A percentile compares a stretch with the other conserved stretches of the same genome.
These are phyloP conservation scores for Sherardia arvensis DNA, from an alignment of 257 asterid genomes.

Conservation along the genomic window DNA sequence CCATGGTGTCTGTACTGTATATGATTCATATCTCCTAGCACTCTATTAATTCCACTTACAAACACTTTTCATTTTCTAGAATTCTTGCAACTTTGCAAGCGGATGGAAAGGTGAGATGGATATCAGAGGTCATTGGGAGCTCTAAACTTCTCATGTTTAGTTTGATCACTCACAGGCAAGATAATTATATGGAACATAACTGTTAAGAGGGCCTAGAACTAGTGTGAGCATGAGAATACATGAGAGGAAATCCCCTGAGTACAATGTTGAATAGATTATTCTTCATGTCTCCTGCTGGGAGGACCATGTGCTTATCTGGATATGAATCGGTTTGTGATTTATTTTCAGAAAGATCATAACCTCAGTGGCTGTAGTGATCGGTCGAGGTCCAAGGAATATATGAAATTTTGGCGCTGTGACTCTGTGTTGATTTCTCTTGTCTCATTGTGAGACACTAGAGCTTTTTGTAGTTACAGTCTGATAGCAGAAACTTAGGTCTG, in stretches of 20 bases:
- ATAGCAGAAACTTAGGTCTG: background rate
- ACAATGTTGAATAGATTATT: background rate
- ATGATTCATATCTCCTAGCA: background rate
- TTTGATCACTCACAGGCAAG: background rate
- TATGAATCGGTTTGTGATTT: background rate
- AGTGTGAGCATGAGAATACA: background rate
- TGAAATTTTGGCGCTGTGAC: background rate
- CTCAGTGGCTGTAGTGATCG: background rate
- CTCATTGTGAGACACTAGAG: background rate
- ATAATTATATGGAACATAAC: background rate
- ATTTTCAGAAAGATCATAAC: background rate
- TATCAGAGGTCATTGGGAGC: background rate
- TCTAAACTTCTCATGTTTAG: background rate
- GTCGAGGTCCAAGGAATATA: background rate
- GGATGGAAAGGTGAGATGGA: background rate
- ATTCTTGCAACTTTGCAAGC: background rate
- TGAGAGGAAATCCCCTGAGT: background rate
- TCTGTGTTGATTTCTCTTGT: background rate
- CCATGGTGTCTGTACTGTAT: background rate
- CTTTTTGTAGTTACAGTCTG: background rate
- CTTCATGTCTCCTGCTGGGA: background rate
- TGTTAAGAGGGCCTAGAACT: background rate
- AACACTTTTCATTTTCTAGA: background rate
- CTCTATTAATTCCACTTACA: background rate
- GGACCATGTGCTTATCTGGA: background rate